Percentiles rank a stretch among this genome's conserved stretches.
These are phyloP conservation scores for Xylariales sp. DNA, from an alignment of 2,329 filamentous ascomycete genomes.

Conservation along the genomic window DNA sequence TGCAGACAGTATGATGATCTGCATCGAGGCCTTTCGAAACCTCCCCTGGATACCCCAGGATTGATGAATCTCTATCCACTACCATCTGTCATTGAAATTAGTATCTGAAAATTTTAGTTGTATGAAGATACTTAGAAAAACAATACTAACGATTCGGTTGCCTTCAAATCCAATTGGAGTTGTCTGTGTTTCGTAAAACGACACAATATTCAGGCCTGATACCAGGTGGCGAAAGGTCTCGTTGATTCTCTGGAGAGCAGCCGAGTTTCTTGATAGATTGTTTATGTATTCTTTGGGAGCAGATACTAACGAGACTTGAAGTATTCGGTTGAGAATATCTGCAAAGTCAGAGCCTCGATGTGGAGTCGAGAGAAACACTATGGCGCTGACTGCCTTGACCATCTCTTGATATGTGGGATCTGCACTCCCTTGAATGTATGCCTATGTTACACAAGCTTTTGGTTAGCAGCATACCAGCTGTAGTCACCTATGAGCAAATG, in stretches of 20 bases:
- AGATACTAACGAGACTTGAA: constrained; percentile 12
- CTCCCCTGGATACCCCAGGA: constrained; percentile 37
- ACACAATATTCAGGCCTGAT: constrained; percentile 16
- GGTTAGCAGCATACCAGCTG: too few relatives aligned
- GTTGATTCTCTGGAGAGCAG: constrained; percentile 17
- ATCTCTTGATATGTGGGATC: constrained; percentile 20
- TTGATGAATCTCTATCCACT: constrained; percentile 30
- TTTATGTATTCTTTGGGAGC: constrained; percentile 21
- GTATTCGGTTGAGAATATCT: constrained; percentile 22
- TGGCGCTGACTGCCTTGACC: constrained; percentile 17
- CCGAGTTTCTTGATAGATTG: constrained; percentile 19
- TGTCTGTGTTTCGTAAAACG: constrained; percentile 21
- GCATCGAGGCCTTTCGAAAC: constrained; percentile 26
- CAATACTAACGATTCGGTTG: constrained; percentile 9
- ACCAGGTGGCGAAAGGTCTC: constrained; percentile 23
- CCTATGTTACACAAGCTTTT: too few relatives aligned
- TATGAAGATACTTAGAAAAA: not conserved
- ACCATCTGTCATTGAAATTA: constrained; percentile 12
- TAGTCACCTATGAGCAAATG: too few relatives aligned
- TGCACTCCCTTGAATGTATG: constrained; percentile 16
- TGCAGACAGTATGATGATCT: constrained; percentile 38
- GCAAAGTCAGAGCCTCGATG: constrained; percentile 26
- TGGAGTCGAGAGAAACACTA: constrained; percentile 27
- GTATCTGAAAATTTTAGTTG: not conserved
- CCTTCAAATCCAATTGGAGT: constrained; percentile 10